phyloP scores from a whole-genome alignment of 2,329 filamentous ascomycete species.

The Xylariaceae sp. region DNA sequence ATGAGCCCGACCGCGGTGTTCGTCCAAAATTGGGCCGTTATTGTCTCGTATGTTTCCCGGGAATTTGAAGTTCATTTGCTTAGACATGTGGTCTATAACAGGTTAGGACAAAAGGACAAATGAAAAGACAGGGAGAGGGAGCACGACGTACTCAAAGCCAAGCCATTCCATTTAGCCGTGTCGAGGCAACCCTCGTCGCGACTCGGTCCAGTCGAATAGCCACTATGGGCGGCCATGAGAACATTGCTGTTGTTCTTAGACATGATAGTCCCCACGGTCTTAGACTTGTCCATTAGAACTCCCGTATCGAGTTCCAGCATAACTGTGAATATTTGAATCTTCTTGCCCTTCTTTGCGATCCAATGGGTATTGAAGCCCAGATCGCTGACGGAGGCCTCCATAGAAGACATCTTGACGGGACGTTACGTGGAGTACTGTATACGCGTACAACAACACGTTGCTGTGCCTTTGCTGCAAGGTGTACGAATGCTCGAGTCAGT shows the following conservation, averaged over 20 bases:
- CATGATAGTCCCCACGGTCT: slow-evolving; percentile 21
- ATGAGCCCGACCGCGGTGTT: slow-evolving; percentile 20
- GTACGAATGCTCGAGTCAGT: too few species aligned
- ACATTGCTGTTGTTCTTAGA: slow-evolving; percentile 12
- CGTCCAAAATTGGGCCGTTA: slow-evolving; percentile 1
- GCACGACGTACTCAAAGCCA: slow-evolving; percentile 15
- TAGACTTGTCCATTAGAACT: slow-evolving; percentile 13
- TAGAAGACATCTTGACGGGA: too few species aligned
- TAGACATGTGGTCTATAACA: slow-evolving; percentile 15
- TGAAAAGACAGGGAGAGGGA: background rate
- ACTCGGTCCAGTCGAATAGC: background rate
- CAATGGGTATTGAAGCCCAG: background rate
- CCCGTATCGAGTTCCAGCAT: slow-evolving; percentile 16
- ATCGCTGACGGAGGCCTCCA: too few species aligned
- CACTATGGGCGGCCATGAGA: slow-evolving; percentile 19
- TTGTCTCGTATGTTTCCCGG: slow-evolving; percentile 18
- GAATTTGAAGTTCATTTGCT: slow-evolving; percentile 19
- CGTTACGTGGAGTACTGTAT: too few species aligned
- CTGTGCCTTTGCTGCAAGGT: too few species aligned
- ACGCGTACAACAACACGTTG: too few species aligned
- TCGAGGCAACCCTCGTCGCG: slow-evolving; percentile 12
- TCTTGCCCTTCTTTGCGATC: slow-evolving; percentile 8
- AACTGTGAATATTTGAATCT: slow-evolving; percentile 17
- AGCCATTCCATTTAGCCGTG: slow-evolving; percentile 16
- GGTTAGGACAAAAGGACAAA: background rate